Evolutionary conservation across 78 protist species (phyloP).

Genomic region (Dictyostelium intermedium): DNA sequence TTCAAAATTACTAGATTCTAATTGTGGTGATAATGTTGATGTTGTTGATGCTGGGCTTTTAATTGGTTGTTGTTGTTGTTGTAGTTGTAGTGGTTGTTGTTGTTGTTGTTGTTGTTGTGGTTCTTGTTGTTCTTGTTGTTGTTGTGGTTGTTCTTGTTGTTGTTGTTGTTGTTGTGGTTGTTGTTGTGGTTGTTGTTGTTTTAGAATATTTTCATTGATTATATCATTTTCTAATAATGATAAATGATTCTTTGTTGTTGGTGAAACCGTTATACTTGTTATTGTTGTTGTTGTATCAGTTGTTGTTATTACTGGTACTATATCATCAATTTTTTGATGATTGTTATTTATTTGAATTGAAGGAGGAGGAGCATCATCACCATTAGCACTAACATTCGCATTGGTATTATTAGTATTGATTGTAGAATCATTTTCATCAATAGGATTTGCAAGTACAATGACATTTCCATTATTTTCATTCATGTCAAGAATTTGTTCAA

Average conservation of each 20-base stretch:
- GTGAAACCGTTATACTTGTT: neutral
- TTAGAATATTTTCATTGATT: neutral
- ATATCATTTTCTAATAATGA: conserved; percentile 6
- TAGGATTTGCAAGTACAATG: neutral
- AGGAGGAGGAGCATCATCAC: neutral
- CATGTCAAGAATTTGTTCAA: conserved; percentile 2
- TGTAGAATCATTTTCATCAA: neutral
- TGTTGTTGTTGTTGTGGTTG: neutral
- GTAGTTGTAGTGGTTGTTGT: neutral
- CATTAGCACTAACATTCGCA: neutral
- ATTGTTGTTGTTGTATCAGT: neutral
- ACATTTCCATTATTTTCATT: conserved; percentile 2
- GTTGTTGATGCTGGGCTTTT: neutral
- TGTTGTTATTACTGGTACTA: neutral
- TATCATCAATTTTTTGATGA: too few species aligned
- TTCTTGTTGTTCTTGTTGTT: neutral
- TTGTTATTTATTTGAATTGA: neutral
- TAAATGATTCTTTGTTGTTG: neutral
- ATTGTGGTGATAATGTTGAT: neutral
- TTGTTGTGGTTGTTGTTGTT: neutral
- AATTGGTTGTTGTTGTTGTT: neutral
- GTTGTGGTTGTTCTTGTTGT: neutral
- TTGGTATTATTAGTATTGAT: neutral
- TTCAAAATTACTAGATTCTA: neutral
- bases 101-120: neutral